Conservation (phyloP, 139 green algal genomes). For the Coelastrella sp. region DNA sequence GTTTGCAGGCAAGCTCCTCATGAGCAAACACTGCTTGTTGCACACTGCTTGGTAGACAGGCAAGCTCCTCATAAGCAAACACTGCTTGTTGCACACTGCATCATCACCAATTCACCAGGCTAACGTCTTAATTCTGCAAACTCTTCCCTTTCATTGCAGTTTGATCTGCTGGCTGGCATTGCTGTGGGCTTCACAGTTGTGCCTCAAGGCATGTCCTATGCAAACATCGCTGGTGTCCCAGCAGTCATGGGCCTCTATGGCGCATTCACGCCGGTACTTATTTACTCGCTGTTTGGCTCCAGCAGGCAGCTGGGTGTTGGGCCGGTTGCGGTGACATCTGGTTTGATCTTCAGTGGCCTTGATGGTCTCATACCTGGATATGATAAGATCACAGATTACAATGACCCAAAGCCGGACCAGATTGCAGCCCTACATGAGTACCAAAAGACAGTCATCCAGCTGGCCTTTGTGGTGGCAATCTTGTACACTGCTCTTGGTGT, state of each 20-base stretch:
- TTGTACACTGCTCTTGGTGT: slow-evolving; percentile 81
- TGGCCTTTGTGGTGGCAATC: slow-evolving; percentile 78
- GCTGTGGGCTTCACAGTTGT: slow-evolving; percentile 86
- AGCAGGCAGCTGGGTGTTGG: slow-evolving; percentile 66
- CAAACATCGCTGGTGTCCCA: slow-evolving; percentile 74
- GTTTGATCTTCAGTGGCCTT: slow-evolving; percentile 49
- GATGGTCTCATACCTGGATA: slow-evolving; percentile 13
- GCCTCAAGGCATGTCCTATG: slow-evolving; percentile 81
- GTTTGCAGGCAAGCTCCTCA: too few species aligned
- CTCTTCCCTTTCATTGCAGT: neutral
- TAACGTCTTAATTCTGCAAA: neutral
- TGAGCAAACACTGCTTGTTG: too few species aligned
- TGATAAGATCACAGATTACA: slow-evolving; percentile 57
- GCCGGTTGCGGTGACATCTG: slow-evolving; percentile 57
- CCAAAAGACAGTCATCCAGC: slow-evolving; percentile 63
- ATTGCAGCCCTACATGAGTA: neutral
- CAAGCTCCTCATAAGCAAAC: too few species aligned
- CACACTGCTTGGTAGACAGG: too few species aligned
- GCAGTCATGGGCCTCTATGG: slow-evolving; percentile 88
- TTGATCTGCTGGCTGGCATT: slow-evolving; percentile 75
- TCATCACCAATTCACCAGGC: too few species aligned
- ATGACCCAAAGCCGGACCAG: slow-evolving; percentile 53
- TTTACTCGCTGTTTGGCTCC: slow-evolving; percentile 77
- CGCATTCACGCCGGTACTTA: slow-evolving; percentile 83
- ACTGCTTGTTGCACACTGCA: too few species aligned